phyloP scores from a whole-genome alignment of 306 rosid genomes.

The Gleditsia sinensis region DNA sequence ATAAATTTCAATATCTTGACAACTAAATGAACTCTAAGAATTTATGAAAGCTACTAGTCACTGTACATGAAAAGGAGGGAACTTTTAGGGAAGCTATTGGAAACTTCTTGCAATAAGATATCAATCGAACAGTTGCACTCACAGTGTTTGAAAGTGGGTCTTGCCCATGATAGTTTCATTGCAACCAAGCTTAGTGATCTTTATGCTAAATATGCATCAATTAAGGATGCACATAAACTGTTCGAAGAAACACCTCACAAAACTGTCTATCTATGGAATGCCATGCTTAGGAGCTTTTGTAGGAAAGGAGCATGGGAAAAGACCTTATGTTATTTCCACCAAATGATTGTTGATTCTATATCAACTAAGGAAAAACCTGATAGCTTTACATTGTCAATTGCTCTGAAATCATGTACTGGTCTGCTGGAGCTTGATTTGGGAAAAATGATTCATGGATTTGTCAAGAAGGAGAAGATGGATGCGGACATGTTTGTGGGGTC shows the following conservation, averaged over 20 bases:
- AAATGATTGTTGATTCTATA: constrained; percentile 45
- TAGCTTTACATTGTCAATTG: constrained; percentile 58
- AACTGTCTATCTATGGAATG: constrained; percentile 65
- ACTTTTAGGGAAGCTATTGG: constrained; percentile 49
- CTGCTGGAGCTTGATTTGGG: constrained; percentile 51
- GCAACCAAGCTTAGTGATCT: constrained; percentile 62
- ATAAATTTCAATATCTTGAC: background rate
- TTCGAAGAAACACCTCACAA: constrained; percentile 61
- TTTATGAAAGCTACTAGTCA: constrained; percentile 1
- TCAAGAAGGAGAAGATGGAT: constrained; percentile 48
- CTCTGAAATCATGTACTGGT: constrained; percentile 63
- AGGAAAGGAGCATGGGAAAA: constrained; percentile 53
- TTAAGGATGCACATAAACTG: constrained; percentile 50
- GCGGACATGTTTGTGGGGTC: constrained; percentile 73
- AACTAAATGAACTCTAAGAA: background rate
- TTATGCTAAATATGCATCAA: constrained; percentile 48
- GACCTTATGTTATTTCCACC: constrained; percentile 49
- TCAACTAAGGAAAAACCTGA: constrained; percentile 52
- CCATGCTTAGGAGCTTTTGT: constrained; percentile 60
- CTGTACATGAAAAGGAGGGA: constrained; percentile 56
- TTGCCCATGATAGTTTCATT: constrained; percentile 58
- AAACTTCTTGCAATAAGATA: constrained; percentile 40
- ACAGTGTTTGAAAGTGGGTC: constrained; percentile 51
- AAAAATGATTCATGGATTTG: constrained; percentile 61
- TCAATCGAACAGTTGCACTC: constrained; percentile 56